Base-by-base conservation (phyloP, 371 early-diverging fungal species). In the Mucor saturninus region DNA sequence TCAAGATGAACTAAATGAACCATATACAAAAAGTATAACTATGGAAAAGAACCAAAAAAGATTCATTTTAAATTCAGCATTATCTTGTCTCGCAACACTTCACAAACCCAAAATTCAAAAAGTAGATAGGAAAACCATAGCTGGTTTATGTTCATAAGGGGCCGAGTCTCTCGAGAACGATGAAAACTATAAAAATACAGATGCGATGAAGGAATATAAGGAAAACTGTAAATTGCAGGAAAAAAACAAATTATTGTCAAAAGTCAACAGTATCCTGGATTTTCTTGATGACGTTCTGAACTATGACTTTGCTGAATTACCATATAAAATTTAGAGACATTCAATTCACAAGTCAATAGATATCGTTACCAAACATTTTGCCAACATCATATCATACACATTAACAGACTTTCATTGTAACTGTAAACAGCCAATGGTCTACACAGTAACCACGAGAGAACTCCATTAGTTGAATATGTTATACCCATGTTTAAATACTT, bases 401-500 rank as follows among this genome's bases (percentile, higher is more conserved):
- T 32, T 59, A 2, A 64, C 61, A 21, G 67, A 71, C 45, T 71
- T 51, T 32, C 55, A 67, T 55, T 67, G 61, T 11, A 71, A 62
- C 32, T 67, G 71, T 40, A 52, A 21, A 35, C 52, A 66, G 48
- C 64, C 67, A 15, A 40, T 56, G 43, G 50, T 48, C 10, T 30
- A 40, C n/a, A 53, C 35, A 55, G 32, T 30, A 52, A 62, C 21
- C 66, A 66, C 8, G 67, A 71, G 56, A 61, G 62, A 26, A 67
- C 71, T 38, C 67, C 71, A 11, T 71, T 71, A 54, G 49, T 43
- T 37, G 67, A 66, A 42, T 62, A 54, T 50, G 61, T 67, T 29
- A 54, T 67, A 54, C 67, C 67, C 14, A 46, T 71, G 14, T 64
- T 64, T 57, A 71, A 71, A 53, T 71, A 71, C 52, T 59, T 59